phyloP scores from a whole-genome alignment of 805 yeast species.

The Wickerhamiella dianesei region DNA sequence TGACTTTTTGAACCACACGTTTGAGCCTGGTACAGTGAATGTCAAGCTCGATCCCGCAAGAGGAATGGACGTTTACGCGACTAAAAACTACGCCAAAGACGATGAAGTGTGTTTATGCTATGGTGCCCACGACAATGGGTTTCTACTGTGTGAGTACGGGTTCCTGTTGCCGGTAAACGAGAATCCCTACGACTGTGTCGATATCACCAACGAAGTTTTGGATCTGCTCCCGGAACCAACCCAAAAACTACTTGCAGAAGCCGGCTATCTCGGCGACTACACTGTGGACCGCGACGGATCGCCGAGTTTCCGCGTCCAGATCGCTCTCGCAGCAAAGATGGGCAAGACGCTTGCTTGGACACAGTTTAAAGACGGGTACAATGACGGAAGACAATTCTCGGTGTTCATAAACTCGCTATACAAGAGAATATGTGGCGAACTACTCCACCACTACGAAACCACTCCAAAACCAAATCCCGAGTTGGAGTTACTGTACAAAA shows the following conservation, averaged over 20 bases:
- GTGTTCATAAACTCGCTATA: too few species aligned
- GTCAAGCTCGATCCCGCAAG: constrained; percentile 30
- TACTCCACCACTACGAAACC: not conserved
- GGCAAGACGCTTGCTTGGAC: constrained; percentile 3
- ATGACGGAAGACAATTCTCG: constrained; percentile 8
- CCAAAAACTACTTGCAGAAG: constrained; percentile 36
- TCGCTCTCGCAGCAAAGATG: constrained; percentile 44
- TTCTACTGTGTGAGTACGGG: constrained; percentile 76
- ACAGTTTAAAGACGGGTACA: constrained; percentile 10
- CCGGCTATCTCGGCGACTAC: constrained; percentile 61
- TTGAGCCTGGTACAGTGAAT: constrained; percentile 19
- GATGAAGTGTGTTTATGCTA: constrained; percentile 64
- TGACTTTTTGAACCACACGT: constrained; percentile 67
- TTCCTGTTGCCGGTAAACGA: constrained; percentile 35
- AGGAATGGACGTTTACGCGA: constrained; percentile 39
- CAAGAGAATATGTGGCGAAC: not conserved
- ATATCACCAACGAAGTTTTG: constrained; percentile 37
- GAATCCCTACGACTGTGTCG: constrained; percentile 61
- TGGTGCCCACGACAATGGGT: constrained; percentile 81
- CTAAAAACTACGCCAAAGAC: constrained; percentile 25
- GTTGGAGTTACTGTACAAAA: not conserved
- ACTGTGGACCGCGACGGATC: constrained; percentile 37
- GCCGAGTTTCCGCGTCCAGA: constrained; percentile 45
- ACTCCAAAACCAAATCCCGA: not conserved
- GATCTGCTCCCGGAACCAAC: constrained; percentile 24